Base-by-base conservation (phyloP, 2,329 filamentous ascomycete genomes). In the Elsinoe arachidis region DNA sequence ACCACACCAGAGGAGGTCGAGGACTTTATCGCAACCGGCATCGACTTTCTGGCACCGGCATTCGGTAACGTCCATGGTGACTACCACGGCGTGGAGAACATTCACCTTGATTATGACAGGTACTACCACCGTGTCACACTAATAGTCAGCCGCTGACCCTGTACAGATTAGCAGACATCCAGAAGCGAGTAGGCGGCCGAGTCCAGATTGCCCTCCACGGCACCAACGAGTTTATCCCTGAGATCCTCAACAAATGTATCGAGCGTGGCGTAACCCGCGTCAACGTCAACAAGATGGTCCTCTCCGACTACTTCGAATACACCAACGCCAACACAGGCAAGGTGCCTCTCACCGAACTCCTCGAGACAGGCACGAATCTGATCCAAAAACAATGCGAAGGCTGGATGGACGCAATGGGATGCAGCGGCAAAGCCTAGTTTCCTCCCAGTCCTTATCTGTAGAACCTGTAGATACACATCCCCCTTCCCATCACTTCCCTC, bases 41-140 rank as follows among this genome's bases (percentile, higher is more conserved):
- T 90, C 65, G 83, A 90, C 64, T 85, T 85, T 73, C 73, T 90
- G 12, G 87, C 87, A 2, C 87, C 86, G 0, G 85, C 85, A 0
- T 88, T 90, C 71, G 86, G 86, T 2, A 90, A 89, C 64, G 83
- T 90, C 44, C 86, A 90, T 70, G 86, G 86, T 5, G 81, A 84
- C 63, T 89, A 90, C 69, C 88, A 89, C 70, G 85, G 85, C 0
- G 78, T 81, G 0, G 72, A 80, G 14, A 86, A 85, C 26, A 72
- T 72, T 21, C 74, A 78, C 67, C 69, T 86, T 15, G 84, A 87
- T 64, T 85, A 81, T 67, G 80, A 77, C 17, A 70, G 78, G 58
- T 68, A 60, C 57, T 66, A 60, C 10, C 14, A 41, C 11, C 17
- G 44, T n/a, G n/a, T 14, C 17, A 23, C 1, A 39, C 7, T 33